phyloP scores from a whole-genome alignment of 768 basidiomycete species.

The Psilocybe azurescens region DNA sequence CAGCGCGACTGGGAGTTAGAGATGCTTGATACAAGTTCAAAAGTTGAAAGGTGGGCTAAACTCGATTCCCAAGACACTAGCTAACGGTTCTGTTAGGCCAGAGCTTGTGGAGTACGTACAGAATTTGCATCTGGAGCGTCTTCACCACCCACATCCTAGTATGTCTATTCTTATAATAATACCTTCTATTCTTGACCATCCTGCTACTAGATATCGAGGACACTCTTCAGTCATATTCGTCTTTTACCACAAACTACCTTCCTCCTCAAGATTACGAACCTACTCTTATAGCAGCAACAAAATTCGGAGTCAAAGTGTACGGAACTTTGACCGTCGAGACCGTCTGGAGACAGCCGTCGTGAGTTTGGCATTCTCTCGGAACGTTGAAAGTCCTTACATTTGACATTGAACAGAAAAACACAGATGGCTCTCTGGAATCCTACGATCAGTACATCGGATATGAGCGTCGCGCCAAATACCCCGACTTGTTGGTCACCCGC shows the following conservation, averaged over 20 bases:
- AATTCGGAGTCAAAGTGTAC: conserved; percentile 61
- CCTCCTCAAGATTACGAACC: conserved; percentile 79
- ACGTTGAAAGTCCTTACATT: neutral
- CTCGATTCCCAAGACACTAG: conserved; percentile 8
- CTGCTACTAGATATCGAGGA: conserved; percentile 68
- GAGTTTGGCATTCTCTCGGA: conserved; percentile 21
- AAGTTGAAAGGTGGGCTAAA: conserved; percentile 48
- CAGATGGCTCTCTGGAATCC: conserved; percentile 54
- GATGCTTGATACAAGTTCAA: conserved; percentile 53
- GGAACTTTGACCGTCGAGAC: conserved; percentile 69
- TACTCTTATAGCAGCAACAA: conserved; percentile 78
- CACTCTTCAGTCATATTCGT: conserved; percentile 85
- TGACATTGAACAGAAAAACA: conserved; percentile 34
- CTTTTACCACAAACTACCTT: conserved; percentile 83
- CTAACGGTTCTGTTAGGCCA: conserved; percentile 35
- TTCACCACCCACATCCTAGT: conserved; percentile 82
- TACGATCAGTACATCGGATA: conserved; percentile 67
- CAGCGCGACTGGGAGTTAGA: conserved; percentile 80
- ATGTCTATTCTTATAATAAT: conserved; percentile 6
- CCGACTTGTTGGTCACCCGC: conserved; percentile 60
- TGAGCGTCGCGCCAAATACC: conserved; percentile 65
- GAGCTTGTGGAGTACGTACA: conserved; percentile 58
- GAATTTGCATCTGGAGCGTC: conserved; percentile 63
- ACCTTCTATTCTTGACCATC: neutral
- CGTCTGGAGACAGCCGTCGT: conserved; percentile 65